Conservation (phyloP, 2,329 filamentous ascomycete genomes). For the Colletotrichum eremochloae region DNA sequence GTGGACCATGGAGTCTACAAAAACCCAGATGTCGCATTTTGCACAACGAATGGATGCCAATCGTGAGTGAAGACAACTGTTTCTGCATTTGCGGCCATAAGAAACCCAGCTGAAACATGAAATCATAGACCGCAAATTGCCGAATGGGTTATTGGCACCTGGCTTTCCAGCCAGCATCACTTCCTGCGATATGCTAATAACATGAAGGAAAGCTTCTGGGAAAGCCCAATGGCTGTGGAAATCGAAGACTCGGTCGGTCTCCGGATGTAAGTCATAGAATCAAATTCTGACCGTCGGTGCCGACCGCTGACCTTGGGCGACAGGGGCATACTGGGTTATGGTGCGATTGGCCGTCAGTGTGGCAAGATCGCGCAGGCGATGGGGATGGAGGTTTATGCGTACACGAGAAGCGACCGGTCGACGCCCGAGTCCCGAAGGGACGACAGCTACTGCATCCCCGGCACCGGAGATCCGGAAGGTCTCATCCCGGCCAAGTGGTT, state of each 20-base stretch:
- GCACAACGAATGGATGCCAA: conserved; percentile 58
- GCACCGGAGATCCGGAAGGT: conserved; percentile 65
- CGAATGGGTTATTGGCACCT: conserved; percentile 57
- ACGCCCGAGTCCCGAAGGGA: conserved; percentile 71
- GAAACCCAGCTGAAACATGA: neutral
- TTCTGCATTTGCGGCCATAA: rapidly evolving
- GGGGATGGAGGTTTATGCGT: conserved; percentile 77
- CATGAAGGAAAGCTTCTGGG: conserved; percentile 45
- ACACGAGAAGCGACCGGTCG: conserved; percentile 70
- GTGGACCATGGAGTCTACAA: conserved; percentile 51
- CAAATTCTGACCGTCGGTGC: neutral
- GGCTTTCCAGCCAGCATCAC: conserved; percentile 51
- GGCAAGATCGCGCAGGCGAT: conserved; percentile 67
- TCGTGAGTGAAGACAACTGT: conserved; percentile 49
- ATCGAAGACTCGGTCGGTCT: conserved; percentile 51
- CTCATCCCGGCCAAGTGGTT: conserved; percentile 59
- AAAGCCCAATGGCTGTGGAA: conserved; percentile 1
- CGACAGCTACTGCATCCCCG: conserved; percentile 72
- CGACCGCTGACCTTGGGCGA: neutral
- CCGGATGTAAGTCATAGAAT: conserved; percentile 49
- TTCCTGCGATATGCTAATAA: conserved; percentile 49
- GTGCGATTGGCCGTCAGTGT: conserved; percentile 58
- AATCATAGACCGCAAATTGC: conserved; percentile 53
- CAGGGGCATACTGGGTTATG: conserved; percentile 59
- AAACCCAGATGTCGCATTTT: conserved; percentile 54